These are phyloP conservation scores for Aegilops sharonensis DNA, from an alignment of 176 grass and related monocot species.

Conservation along the genomic window DNA sequence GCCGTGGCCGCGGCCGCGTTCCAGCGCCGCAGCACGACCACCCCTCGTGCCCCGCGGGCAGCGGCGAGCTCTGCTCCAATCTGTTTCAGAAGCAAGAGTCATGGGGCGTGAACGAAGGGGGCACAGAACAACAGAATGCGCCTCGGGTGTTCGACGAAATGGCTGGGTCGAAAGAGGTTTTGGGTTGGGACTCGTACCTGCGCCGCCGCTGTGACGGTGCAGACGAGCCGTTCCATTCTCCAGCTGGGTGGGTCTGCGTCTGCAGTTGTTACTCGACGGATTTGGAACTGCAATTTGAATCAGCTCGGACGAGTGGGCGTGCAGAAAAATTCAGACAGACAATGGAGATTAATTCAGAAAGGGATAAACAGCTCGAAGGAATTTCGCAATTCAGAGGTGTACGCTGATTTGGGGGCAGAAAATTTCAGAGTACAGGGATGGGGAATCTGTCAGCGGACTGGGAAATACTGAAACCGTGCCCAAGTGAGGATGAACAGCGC, in stretches of 20 bases:
- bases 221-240: background rate
- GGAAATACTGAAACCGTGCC: no score
- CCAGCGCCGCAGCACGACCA: background rate
- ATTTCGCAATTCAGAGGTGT: no score
- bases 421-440: no score
- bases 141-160: constrained; percentile 25
- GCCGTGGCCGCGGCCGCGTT: background rate
- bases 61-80: background rate
- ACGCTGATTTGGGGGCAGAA: no score
- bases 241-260: background rate
- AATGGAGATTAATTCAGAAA: no score
- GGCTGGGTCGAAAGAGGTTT: background rate
- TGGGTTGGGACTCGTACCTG: background rate
- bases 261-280: background rate
- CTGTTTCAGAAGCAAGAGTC: background rate
- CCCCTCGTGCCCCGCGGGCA: background rate
- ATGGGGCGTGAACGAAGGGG: background rate
- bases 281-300: background rate
- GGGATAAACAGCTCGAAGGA: background rate
- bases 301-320: no score
- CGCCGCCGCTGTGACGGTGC: background rate
- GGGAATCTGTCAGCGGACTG: no score
- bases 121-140: background rate
- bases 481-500: no score
- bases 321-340: no score